Percentiles rank a stretch among this genome's conserved stretches.
Conservation (phyloP, 2,329 filamentous ascomycete species). For the Phialocephala sp. region DNA sequence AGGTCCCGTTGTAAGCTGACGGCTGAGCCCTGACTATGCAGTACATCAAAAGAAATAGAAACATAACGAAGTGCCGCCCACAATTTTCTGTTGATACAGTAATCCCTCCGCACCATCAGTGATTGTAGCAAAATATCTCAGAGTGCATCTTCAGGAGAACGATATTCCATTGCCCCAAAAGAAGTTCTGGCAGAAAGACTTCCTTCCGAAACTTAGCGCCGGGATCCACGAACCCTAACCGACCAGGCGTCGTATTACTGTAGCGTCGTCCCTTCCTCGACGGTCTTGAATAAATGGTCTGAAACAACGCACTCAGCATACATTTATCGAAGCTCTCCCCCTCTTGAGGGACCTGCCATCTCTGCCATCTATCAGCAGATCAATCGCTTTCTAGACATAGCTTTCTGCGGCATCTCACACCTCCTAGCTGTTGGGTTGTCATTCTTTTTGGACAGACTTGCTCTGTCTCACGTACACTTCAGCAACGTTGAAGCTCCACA, state of each 20-base stretch:
- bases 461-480: constrained; percentile 32
- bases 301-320: constrained; percentile 4
- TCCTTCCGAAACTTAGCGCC: constrained; percentile 6
- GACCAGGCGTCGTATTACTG: not conserved
- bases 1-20: constrained; percentile 13
- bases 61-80: constrained; percentile 4
- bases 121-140: constrained; percentile 3
- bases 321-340: constrained; percentile 1
- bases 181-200: not conserved
- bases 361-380: not conserved
- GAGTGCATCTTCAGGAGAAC: not conserved
- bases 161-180: constrained; percentile 2
- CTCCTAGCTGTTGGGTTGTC: not conserved
- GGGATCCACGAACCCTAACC: not conserved
- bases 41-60: constrained; percentile 14
- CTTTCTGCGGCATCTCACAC: constrained; percentile 5
- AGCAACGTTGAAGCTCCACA: constrained; percentile 48
- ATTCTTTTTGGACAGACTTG: constrained; percentile 26
- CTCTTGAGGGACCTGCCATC: not conserved
- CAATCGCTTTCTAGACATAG: not conserved
- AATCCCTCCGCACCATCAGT: not conserved
- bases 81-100: constrained; percentile 6
- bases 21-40: constrained; percentile 12
- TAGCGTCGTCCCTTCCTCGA: constrained; percentile 4
- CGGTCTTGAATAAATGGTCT: constrained; percentile 2